phyloP scores from a whole-genome alignment of 495 filamentous ascomycete species.

The Chaetomium cochliodes region DNA sequence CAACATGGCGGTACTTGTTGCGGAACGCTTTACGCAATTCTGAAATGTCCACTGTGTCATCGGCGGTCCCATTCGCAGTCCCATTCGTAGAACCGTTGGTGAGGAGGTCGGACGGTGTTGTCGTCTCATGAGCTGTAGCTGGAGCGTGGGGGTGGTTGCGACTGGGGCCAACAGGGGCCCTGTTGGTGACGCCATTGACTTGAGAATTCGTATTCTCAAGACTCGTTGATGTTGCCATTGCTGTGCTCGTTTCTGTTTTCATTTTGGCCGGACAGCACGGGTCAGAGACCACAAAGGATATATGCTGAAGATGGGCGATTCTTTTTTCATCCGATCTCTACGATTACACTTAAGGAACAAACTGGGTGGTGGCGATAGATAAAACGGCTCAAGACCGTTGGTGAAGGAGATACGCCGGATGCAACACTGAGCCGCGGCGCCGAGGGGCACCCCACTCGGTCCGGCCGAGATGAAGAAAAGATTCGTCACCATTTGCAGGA shows the following conservation, averaged over 20 bases:
- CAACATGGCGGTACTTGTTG: conserved; percentile 82
- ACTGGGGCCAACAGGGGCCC: conserved; percentile 1
- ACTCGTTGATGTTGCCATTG: conserved; percentile 8
- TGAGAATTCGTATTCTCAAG: conserved; percentile 6
- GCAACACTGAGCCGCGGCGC: conserved; percentile 10
- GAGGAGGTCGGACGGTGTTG: neutral
- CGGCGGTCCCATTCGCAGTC: neutral
- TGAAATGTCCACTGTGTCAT: conserved; percentile 12
- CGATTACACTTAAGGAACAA: neutral
- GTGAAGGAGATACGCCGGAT: neutral
- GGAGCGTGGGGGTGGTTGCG: neutral
- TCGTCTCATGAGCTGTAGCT: neutral
- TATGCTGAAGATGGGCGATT: too few relatives aligned
- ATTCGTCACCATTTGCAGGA: too few relatives aligned
- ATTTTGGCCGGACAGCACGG: neutral
- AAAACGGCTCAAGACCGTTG: neutral
- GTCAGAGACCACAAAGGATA: neutral
- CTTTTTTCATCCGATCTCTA: neutral
- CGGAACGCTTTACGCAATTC: conserved; percentile 30
- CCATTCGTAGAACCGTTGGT: neutral
- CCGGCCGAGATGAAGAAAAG: neutral
- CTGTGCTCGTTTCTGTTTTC: conserved; percentile 8
- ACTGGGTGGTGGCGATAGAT: neutral
- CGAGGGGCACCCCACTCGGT: conserved; percentile 4
- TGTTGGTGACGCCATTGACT: conserved; percentile 28